These are phyloP conservation scores for Rhizopogon rudus DNA, from an alignment of 768 basidiomycete species.

Conservation along the genomic window DNA sequence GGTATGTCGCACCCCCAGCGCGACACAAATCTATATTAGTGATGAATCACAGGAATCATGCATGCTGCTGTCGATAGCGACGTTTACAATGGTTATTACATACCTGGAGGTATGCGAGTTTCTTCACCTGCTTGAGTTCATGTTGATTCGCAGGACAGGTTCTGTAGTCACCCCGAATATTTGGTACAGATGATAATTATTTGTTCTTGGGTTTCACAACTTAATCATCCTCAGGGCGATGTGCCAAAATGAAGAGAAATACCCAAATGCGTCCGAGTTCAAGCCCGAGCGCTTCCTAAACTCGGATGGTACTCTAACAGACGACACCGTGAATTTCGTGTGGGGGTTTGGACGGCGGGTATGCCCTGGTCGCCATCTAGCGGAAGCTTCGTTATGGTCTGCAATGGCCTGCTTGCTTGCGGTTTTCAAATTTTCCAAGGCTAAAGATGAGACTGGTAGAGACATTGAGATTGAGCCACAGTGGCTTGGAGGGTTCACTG, in stretches of 20 bases:
- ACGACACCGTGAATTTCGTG: conserved; percentile 6
- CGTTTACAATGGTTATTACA: conserved; percentile 39
- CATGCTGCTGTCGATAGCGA: conserved; percentile 31
- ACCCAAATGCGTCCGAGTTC: conserved; percentile 30
- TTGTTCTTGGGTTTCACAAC: background rate
- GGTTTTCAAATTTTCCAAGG: conserved; percentile 11
- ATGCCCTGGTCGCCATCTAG: conserved; percentile 24
- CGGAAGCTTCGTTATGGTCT: conserved; percentile 19
- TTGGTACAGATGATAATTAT: background rate
- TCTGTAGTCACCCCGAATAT: conserved; percentile 1
- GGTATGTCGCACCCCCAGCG: background rate
- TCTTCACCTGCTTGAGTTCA: background rate
- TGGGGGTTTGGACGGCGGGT: conserved; percentile 27
- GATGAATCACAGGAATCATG: conserved; percentile 7
- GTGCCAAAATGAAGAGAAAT: conserved; percentile 27
- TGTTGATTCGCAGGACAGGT: background rate
- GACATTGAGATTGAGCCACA: conserved; percentile 15
- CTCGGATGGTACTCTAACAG: conserved; percentile 13
- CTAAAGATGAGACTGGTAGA: conserved; percentile 13
- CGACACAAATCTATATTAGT: background rate
- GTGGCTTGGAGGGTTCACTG: background rate
- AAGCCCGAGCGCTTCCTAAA: conserved; percentile 38
- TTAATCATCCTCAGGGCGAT: conserved; percentile 25
- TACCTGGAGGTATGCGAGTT: conserved; percentile 38
- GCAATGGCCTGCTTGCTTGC: conserved; percentile 15